Base-by-base conservation (phyloP, 2,329 filamentous ascomycete genomes). In the Dichotomopilus funicola region DNA sequence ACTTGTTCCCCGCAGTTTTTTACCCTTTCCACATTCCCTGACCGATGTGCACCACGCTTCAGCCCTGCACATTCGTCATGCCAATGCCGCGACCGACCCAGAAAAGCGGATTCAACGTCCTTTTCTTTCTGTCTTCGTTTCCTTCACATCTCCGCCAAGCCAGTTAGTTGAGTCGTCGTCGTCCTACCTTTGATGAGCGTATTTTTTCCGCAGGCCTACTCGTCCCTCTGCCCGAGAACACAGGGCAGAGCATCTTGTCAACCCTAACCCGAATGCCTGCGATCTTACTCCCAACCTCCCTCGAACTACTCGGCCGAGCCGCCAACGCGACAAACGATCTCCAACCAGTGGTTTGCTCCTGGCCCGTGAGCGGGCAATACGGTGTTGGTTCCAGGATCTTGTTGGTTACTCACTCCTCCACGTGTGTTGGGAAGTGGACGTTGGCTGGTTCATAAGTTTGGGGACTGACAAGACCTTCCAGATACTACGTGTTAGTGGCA, bases 401-500 rank as follows among this genome's bases (percentile, higher is more conserved):
- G 74, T 81, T 65, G 64, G 75, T 70, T 45, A 27, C 19, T 27
- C 19, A 27, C 19, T 27, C 19, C 19, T 27, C 19, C 19, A 27
- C 8, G 42, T 34, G 13, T 40, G 34, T 33, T 12, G 38, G 5
- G 7, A 34, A 13, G 33, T 40, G 47, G 47, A 10, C 13, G 13
- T 12, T 19, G 11, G 1, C 9, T 13, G 36, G 6, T 7, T n/a
- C n/a, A n/a, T 3, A 27, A 27, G 2, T 27, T 27, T 27, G 7
- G 40, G 13, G 31, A 12, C 57, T 58, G 34, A 59, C 52, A 19
- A 10, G 19, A 4, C 6, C 7, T 40, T 11, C 5, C 58, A 82
- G 81, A 57, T 85, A 86, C 66, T 87, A 88, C 65, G 74, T 80
- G 44, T 76, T 87, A 1, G 78, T 87, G 49, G 75, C 79, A 49